These are phyloP conservation scores for Leishmania aethiopica DNA, from an alignment of 208 protist species.

Conservation along the genomic window DNA sequence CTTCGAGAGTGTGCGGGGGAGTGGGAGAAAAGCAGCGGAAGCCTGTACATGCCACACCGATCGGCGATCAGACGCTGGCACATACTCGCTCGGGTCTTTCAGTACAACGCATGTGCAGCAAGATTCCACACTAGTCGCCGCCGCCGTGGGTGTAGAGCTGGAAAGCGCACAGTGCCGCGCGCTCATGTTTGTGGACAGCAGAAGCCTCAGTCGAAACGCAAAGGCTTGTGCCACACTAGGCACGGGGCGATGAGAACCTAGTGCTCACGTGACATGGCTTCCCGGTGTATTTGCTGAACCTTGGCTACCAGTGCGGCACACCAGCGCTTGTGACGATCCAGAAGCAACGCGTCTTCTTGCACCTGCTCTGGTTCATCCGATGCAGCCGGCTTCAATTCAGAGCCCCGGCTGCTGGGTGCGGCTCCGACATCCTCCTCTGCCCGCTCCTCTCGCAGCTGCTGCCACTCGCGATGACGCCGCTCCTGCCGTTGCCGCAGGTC, in stretches of 20 bases:
- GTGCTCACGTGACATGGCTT: background rate
- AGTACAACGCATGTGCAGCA: background rate
- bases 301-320: constrained; percentile 33
- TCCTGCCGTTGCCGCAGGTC: constrained; percentile 54
- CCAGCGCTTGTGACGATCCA: constrained; percentile 52
- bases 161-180: background rate
- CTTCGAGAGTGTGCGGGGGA: background rate
- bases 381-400: background rate
- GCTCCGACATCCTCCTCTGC: constrained; percentile 9
- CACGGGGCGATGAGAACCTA: background rate
- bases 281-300: constrained; percentile 38
- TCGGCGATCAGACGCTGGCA: background rate
- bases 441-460: constrained; percentile 24
- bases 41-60: background rate
- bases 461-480: constrained; percentile 30
- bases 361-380: constrained; percentile 12
- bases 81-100: too few relatives aligned
- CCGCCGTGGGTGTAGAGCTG: background rate
- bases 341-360: constrained; percentile 39
- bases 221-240: background rate
- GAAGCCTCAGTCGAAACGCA: background rate
- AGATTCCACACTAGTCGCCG: background rate
- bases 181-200: background rate
- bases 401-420: background rate
- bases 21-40: background rate